phyloP scores from a whole-genome alignment of 345 rosid species.

The Salix koriyanagi region DNA sequence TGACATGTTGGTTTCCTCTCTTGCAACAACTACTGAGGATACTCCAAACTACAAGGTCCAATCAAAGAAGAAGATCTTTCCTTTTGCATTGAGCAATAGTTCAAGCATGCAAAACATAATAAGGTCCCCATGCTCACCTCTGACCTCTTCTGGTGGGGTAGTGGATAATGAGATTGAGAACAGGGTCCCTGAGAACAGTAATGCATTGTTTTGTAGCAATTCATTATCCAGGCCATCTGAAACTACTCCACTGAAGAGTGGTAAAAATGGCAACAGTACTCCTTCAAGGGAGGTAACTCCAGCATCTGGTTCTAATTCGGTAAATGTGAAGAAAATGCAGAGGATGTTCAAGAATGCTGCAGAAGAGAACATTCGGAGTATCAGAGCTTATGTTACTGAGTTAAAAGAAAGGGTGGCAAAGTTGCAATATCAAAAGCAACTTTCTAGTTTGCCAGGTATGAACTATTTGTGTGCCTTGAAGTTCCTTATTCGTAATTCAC shows the following conservation, averaged over 20 bases:
- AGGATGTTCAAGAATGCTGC: slow-evolving; percentile 95
- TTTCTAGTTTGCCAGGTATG: slow-evolving; percentile 92
- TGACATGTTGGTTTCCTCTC: slow-evolving; percentile 64
- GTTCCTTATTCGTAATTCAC: neutral
- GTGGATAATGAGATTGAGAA: slow-evolving; percentile 59
- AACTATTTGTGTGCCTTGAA: neutral
- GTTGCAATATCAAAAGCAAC: slow-evolving; percentile 95
- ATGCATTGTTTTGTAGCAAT: slow-evolving; percentile 22
- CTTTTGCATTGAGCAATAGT: slow-evolving; percentile 64
- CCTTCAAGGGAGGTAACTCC: slow-evolving; percentile 71
- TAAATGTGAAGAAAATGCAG: slow-evolving; percentile 87
- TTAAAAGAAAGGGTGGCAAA: slow-evolving; percentile 93
- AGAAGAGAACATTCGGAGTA: slow-evolving; percentile 83
- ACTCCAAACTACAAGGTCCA: slow-evolving; percentile 54
- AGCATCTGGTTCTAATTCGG: slow-evolving; percentile 49
- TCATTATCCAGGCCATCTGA: slow-evolving; percentile 23
- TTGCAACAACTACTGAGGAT: slow-evolving; percentile 47
- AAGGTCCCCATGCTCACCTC: slow-evolving; percentile 78
- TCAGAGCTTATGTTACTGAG: slow-evolving; percentile 78
- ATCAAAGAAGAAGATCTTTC: slow-evolving; percentile 63
- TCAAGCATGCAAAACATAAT: slow-evolving; percentile 75
- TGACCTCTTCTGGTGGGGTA: slow-evolving; percentile 54
- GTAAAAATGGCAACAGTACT: slow-evolving; percentile 16
- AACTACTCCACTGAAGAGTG: slow-evolving; percentile 42
- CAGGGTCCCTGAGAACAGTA: slow-evolving; percentile 58